A percentile compares a stretch with the other conserved stretches of the same genome.
These are phyloP conservation scores for Lumnitzera littorea DNA, from an alignment of 345 rosid genomes.

Conservation along the genomic window DNA sequence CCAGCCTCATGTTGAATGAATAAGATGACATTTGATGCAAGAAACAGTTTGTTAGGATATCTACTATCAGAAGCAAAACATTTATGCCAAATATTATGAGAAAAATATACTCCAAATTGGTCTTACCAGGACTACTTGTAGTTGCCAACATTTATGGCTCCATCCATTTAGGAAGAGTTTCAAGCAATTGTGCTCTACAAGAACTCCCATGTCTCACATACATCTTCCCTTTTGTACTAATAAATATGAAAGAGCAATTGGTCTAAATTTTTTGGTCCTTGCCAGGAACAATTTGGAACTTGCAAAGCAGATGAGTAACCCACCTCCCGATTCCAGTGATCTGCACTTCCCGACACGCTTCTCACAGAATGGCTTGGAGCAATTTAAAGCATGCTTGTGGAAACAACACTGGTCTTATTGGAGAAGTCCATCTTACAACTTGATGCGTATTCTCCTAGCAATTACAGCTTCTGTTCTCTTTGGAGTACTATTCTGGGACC, in stretches of 20 bases:
- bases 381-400: slow-evolving; percentile 71
- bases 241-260: background rate
- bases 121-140: no score
- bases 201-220: no score
- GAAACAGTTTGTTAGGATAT: no score
- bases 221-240: background rate
- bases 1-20: no score
- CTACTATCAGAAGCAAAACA: no score
- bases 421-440: slow-evolving; percentile 77
- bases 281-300: slow-evolving; percentile 40
- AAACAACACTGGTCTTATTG: slow-evolving; percentile 72
- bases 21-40: no score
- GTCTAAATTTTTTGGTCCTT: background rate
- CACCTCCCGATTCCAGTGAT: slow-evolving; percentile 38
- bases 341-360: slow-evolving; percentile 46
- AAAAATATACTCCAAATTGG: no score
- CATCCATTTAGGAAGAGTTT: no score
- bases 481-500: slow-evolving; percentile 62
- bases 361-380: slow-evolving; percentile 53
- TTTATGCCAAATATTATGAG: no score
- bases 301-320: slow-evolving; percentile 38
- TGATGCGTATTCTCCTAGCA: slow-evolving; percentile 33
- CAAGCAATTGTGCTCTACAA: no score
- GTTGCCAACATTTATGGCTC: no score
- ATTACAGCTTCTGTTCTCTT: slow-evolving; percentile 36